Evolutionary conservation across 2,329 filamentous ascomycete genomes (phyloP).

Genomic region (Penicillium capsulatum): DNA sequence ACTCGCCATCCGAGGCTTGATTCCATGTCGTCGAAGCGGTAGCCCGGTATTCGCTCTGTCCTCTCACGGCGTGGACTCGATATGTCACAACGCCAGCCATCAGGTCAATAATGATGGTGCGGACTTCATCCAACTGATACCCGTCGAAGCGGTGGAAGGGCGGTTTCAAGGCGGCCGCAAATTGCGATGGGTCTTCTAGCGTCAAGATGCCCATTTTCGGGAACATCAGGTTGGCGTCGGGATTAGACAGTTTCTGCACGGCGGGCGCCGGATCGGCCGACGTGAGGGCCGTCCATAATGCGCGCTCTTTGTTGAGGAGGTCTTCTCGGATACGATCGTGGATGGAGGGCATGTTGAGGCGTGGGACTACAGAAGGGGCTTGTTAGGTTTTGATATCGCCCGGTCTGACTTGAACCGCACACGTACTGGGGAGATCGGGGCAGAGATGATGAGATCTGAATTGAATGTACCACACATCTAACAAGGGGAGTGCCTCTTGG

Average conservation of each 20-base stretch:
- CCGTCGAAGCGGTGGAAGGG: conserved; percentile 37
- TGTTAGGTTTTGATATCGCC: neutral
- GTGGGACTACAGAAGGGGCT: neutral
- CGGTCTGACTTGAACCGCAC: too few species aligned
- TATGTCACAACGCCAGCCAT: conserved; percentile 37
- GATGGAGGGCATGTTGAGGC: conserved; percentile 32
- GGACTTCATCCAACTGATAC: conserved; percentile 29
- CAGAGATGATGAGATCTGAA: neutral
- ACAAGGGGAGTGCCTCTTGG: neutral
- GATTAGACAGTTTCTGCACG: conserved; percentile 31
- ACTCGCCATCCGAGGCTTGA: conserved; percentile 38
- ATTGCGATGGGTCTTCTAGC: conserved; percentile 25
- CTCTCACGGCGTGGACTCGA: conserved; percentile 27
- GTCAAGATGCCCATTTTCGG: conserved; percentile 32
- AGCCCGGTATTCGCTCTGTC: conserved; percentile 25
- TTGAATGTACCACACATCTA: neutral
- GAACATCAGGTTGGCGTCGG: conserved; percentile 33
- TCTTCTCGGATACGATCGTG: conserved; percentile 38
- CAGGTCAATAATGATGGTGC: conserved; percentile 33
- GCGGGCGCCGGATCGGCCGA: conserved; percentile 35
- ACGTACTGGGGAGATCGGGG: too few species aligned
- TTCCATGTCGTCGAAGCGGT: conserved; percentile 36
- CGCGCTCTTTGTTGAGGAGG: conserved; percentile 33
- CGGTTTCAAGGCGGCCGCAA: conserved; percentile 26
- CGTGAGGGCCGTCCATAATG: conserved; percentile 37